Base-by-base conservation (phyloP, 805 yeast species). In the Ogataea parapolymorpha region DNA sequence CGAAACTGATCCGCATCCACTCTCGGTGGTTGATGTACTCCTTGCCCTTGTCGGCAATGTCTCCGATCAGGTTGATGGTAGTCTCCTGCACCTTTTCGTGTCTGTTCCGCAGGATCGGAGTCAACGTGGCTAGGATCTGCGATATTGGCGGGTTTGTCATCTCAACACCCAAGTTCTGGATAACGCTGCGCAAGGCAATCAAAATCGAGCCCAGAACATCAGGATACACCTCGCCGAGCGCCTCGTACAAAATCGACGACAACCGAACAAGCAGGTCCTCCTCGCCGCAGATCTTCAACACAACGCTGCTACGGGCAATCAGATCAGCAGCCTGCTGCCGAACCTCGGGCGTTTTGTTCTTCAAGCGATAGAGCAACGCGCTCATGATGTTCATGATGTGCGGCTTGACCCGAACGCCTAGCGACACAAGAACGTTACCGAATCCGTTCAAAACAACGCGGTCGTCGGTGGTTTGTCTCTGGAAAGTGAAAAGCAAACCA, bases 1-100 rank as follows among this genome's bases (percentile, higher is more conserved):
- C 96, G 62, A 86, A 88, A 55, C 96, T 86, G 18, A 91, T 85
- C 48, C 98, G 72, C 91, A 93, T 87, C 99, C 99, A 93, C 62
- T 93, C 99, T 46, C 87, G 79, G 3, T 96, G 95, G 26, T 89
- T 80, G 12, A 89, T 85, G 41, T 79, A 77, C 48, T 86, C 95
- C 1, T 95, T 81, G 8, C 85, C 90, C 32, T 77, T 72, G 35
- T 74, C 77, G 0, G 98, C 96, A 40, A 91, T 82, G 37, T 78
- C 69, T 2, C 96, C 96, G 18, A 93, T 82, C 14, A 91, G 66
- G 32, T 73, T 77, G 27, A 93, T 84, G 7, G 90, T 77, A 46
- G 81, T 76, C 49, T 86, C 91, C 59, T 89, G 97, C 2, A 93
- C 98, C 48, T 84, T 85, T 49, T 85, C 96, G 57, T 90, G 93